A percentile compares a stretch with the other conserved stretches of the same genome.
Conservation (phyloP, 345 rosid genomes). For the Melastoma malabathricum region DNA sequence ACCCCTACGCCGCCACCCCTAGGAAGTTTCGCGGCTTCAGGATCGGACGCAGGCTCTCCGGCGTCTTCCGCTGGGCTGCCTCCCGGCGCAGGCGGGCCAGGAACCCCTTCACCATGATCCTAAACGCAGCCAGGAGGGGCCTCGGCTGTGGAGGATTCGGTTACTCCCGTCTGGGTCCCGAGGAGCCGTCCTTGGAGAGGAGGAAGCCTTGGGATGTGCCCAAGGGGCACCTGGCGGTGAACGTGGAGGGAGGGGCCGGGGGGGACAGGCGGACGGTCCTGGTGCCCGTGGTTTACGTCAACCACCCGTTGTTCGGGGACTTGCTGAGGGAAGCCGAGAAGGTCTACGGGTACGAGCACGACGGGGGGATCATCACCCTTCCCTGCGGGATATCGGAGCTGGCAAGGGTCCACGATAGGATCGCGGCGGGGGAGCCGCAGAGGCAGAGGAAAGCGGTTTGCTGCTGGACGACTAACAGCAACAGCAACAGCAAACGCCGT, state of each 20-base stretch:
- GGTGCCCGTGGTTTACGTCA: conserved; percentile 72
- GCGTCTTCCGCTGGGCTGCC: conserved; percentile 7
- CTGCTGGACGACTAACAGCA: too few species aligned
- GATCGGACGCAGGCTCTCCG: conserved; percentile 6
- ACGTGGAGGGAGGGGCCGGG: conserved; percentile 51
- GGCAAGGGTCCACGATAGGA: conserved; percentile 63
- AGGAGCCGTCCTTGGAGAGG: background rate
- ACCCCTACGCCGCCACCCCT: too few species aligned
- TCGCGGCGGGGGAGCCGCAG: conserved; percentile 37
- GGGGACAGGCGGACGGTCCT: conserved; percentile 31
- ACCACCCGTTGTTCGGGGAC: conserved; percentile 73
- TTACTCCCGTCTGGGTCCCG: conserved; percentile 6
- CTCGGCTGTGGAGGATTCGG: background rate
- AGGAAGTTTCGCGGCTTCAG: conserved; percentile 4
- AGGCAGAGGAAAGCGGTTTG: background rate
- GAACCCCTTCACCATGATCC: background rate
- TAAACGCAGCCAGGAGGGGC: conserved; percentile 4
- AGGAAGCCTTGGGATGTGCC: conserved; percentile 26
- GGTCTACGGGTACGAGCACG: conserved; percentile 58
- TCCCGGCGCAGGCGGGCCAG: background rate
- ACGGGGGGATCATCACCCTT: conserved; percentile 54
- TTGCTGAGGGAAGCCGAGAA: conserved; percentile 61
- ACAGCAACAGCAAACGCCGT: too few species aligned
- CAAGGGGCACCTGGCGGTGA: conserved; percentile 63
- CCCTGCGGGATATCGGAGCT: conserved; percentile 71